phyloP scores from a whole-genome alignment of 306 rosid species.

The Prunus davidiana region DNA sequence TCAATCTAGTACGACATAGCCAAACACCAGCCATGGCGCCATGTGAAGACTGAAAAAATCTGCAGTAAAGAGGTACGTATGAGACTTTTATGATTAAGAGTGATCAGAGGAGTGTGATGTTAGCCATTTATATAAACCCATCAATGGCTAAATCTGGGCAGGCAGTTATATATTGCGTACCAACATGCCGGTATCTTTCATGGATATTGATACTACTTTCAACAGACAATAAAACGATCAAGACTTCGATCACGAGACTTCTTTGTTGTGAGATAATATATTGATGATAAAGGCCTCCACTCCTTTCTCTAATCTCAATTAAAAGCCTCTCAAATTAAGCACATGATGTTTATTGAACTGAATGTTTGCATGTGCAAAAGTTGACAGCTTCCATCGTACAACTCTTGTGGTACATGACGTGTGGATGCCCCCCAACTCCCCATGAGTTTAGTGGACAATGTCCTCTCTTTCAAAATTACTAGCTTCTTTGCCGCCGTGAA shows the following conservation, averaged over 20 bases:
- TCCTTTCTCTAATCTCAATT: background rate
- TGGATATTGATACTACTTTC: background rate
- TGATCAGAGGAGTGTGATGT: background rate
- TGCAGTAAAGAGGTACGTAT: background rate
- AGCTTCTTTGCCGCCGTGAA: no score
- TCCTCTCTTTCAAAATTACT: constrained; percentile 5
- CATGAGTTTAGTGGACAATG: constrained; percentile 24
- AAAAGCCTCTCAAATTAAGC: constrained; percentile 8
- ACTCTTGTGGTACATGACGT: background rate
- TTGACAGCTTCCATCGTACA: constrained; percentile 16
- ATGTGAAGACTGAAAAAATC: background rate
- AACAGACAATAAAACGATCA: background rate
- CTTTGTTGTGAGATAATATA: background rate
- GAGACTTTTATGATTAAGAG: background rate
- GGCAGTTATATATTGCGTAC: background rate
- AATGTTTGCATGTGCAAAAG: constrained; percentile 49
- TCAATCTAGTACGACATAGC: no score
- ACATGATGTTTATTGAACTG: constrained; percentile 56
- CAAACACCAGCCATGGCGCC: background rate
- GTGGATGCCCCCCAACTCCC: constrained; percentile 34
- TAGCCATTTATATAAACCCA: background rate
- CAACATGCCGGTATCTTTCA: background rate
- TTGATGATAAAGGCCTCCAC: background rate
- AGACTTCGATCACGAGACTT: background rate
- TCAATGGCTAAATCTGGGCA: background rate